Evolutionary conservation across 2,329 filamentous ascomycete genomes (phyloP), one percentile per base, ranked within the genome.

Genomic region (Aspergillus sojae): DNA sequence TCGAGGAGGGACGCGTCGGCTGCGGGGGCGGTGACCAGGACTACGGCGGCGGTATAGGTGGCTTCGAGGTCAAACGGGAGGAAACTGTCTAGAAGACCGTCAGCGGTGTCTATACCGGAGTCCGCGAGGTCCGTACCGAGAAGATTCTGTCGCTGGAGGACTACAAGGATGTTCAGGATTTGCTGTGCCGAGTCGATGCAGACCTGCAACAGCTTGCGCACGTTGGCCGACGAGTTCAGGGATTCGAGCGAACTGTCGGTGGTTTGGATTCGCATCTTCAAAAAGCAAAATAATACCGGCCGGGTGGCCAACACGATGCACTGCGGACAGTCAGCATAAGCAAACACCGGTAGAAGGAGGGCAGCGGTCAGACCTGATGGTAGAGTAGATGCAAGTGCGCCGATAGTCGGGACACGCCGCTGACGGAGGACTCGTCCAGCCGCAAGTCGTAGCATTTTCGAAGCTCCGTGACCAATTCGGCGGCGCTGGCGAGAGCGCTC

Each of bases 31-130:
- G 83, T 67, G 0, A 82, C 67, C 0, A 83, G 71, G 12, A 80
- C 75, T n/a, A 82, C 73, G 1, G 77, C 79, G 0, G 82, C 81
- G 0, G 81, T 76, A 16, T 81, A 83, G 0, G 81, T 70, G 0
- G 80, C 74, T 48, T 84, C 82, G 0, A 83, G 74, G 61, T 84
- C 81, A 57, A 83, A 83, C 0, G 82, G 81, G 0, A 85, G 76
- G 62, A 84, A 84, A 0, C 78, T 81, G 70, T 84, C 82, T 84
- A 16, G 0, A 66, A 43, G 62, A 26, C 52, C 19, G 21, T 60
- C 23, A 48, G 21, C 28, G 9, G 23, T 4, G 52, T n/a, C 12
- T 10, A n/a, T 10, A 5, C 3, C 19, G 12, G 16, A 11, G 0
- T 2, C 32, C 28, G 62, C 9, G 60, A 61, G 23, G 5, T 11